Conservation (phyloP, 768 basidiomycete species). For the Calvatia gigantea region DNA sequence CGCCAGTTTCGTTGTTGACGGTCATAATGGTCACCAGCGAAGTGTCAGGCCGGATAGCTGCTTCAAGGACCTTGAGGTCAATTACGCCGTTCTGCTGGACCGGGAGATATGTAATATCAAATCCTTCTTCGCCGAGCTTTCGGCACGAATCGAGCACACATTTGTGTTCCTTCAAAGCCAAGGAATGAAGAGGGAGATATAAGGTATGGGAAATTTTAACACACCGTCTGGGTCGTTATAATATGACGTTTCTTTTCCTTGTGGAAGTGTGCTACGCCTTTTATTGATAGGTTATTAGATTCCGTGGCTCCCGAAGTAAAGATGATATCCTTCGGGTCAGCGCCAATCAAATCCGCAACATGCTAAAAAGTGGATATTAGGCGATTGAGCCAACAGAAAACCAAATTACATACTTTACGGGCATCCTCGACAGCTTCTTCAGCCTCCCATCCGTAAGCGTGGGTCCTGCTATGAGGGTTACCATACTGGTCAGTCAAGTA, state of each 20-base stretch:
- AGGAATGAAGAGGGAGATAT: background rate
- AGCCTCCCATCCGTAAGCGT: slow-evolving; percentile 99
- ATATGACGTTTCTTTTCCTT: slow-evolving; percentile 91
- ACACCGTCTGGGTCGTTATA: slow-evolving; percentile 90
- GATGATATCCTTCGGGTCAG: slow-evolving; percentile 91
- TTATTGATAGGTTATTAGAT: slow-evolving; percentile 96
- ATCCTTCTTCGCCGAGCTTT: slow-evolving; percentile 93
- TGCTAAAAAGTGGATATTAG: slow-evolving; percentile 43
- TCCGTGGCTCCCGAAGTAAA: slow-evolving; percentile 99
- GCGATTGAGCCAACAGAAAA: background rate
- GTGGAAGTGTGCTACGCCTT: slow-evolving; percentile 94
- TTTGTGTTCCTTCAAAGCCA: slow-evolving; percentile 80
- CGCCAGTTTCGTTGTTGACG: slow-evolving; percentile 99
- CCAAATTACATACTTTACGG: slow-evolving; percentile 53
- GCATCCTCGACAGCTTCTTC: slow-evolving; percentile 93
- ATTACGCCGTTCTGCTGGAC: slow-evolving; percentile 85
- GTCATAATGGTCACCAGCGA: slow-evolving; percentile 97
- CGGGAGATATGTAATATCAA: slow-evolving; percentile 97
- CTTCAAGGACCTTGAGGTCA: slow-evolving; percentile 73
- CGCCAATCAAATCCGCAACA: slow-evolving; percentile 89
- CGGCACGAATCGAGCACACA: slow-evolving; percentile 98
- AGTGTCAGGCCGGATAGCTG: slow-evolving; percentile 88
- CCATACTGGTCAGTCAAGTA: slow-evolving; percentile 94
- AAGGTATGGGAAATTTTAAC: slow-evolving; percentile 21
- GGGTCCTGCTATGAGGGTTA: slow-evolving; percentile 97